These are phyloP conservation scores for Phytophthora cryptogea DNA, from an alignment of 352 stramenopile genomes.

Conservation along the genomic window DNA sequence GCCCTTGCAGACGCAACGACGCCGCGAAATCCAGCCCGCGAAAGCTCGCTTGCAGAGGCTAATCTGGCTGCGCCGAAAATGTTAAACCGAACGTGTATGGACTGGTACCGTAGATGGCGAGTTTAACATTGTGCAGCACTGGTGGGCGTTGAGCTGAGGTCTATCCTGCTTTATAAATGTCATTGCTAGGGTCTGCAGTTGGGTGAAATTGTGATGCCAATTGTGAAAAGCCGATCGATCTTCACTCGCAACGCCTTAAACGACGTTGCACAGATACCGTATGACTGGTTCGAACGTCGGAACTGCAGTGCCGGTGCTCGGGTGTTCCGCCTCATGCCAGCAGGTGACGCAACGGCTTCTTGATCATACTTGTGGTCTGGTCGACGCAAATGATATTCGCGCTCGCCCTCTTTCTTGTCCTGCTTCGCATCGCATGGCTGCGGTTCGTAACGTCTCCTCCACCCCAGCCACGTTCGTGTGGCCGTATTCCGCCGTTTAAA, in stretches of 20 bases:
- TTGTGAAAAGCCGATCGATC: too few relatives aligned
- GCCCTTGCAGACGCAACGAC: conserved; percentile 1
- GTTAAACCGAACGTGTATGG: conserved; percentile 20
- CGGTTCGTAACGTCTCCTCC: conserved; percentile 33
- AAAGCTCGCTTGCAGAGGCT: too few relatives aligned
- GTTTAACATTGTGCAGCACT: background rate
- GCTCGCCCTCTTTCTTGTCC: conserved; percentile 21
- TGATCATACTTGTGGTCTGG: conserved; percentile 6
- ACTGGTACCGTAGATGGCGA: background rate
- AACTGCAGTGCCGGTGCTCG: conserved; percentile 6
- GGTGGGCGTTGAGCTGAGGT: background rate
- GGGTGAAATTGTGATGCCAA: conserved; percentile 2
- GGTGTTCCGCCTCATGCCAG: conserved; percentile 16
- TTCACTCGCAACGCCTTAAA: background rate
- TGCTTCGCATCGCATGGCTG: conserved; percentile 23
- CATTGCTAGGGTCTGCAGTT: background rate
- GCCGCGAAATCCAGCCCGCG: background rate
- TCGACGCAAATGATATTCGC: conserved; percentile 34
- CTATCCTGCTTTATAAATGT: background rate
- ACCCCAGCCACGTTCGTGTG: conserved; percentile 18
- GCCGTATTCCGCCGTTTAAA: conserved; percentile 18
- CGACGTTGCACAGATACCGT: background rate
- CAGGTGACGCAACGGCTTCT: conserved; percentile 18
- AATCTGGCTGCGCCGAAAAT: conserved; percentile 1
- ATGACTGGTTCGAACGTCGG: background rate